phyloP scores from a whole-genome alignment of 306 rosid genomes.

The Luffa acutangula region DNA sequence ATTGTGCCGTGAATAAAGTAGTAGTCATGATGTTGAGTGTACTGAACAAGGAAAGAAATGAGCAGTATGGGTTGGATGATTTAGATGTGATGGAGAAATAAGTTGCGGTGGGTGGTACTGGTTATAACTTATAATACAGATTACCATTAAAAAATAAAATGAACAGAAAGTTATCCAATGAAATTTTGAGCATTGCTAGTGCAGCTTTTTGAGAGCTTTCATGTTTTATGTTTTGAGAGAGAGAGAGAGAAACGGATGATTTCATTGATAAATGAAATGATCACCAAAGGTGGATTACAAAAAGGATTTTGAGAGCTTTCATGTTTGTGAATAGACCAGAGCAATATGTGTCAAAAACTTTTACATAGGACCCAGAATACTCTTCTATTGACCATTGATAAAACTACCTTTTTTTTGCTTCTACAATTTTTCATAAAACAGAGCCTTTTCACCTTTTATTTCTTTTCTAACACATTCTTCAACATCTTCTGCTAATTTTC shows the following conservation, averaged over 20 bases:
- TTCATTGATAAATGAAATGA: no score
- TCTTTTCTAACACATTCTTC: background rate
- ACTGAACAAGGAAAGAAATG: conserved; percentile 2
- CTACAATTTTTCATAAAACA: background rate
- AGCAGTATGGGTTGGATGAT: background rate
- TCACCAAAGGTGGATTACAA: no score
- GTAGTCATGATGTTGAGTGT: background rate
- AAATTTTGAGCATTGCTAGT: background rate
- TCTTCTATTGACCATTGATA: background rate
- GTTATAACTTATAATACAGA: background rate
- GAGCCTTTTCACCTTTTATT: conserved; percentile 1
- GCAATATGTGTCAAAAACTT: background rate
- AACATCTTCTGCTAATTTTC: background rate
- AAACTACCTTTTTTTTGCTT: background rate
- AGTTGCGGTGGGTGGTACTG: background rate
- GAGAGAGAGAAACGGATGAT: no score
- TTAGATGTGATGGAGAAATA: conserved; percentile 3
- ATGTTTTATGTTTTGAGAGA: background rate
- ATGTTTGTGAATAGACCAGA: background rate
- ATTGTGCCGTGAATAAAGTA: background rate
- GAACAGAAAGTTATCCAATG: background rate
- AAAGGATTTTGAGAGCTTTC: background rate
- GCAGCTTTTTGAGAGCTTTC: background rate
- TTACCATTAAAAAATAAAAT: background rate
- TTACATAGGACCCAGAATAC: background rate